A percentile compares a stretch with the other conserved stretches of the same genome.
phyloP scores from a whole-genome alignment of 1,284 basidiomycete genomes.

The Lignosus rhinocerotis region DNA sequence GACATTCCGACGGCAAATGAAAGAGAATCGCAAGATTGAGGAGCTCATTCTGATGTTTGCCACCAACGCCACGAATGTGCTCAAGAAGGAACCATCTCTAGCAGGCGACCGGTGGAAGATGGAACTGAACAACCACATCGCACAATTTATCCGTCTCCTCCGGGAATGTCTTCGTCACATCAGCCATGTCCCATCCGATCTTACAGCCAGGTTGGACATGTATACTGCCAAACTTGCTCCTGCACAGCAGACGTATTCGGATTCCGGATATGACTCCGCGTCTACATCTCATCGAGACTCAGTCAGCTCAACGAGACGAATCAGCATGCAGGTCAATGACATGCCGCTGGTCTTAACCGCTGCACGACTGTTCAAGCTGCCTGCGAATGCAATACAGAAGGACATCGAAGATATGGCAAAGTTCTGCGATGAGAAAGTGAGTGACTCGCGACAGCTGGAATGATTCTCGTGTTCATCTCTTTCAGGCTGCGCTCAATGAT shows the following conservation, averaged over 20 bases:
- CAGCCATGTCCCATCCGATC: constrained; percentile 80
- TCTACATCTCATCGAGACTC: constrained; percentile 61
- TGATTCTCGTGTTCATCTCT: constrained; percentile 4
- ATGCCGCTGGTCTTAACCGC: constrained; percentile 79
- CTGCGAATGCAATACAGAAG: constrained; percentile 64
- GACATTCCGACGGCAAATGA: constrained; percentile 84
- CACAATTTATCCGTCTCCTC: constrained; percentile 83
- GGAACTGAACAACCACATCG: constrained; percentile 90
- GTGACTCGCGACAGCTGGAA: constrained; percentile 11
- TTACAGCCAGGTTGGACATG: constrained; percentile 78
- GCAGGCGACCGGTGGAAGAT: constrained; percentile 87
- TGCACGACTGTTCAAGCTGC: constrained; percentile 74
- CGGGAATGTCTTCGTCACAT: constrained; percentile 75
- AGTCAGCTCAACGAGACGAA: constrained; percentile 39
- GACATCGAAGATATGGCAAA: constrained; percentile 74
- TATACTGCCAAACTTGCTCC: constrained; percentile 82
- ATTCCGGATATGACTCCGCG: constrained; percentile 69
- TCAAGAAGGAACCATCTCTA: constrained; percentile 82
- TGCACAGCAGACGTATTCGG: constrained; percentile 43
- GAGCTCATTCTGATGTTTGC: constrained; percentile 96
- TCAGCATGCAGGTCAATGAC: constrained; percentile 57
- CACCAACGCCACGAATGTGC: constrained; percentile 80
- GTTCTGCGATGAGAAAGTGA: constrained; percentile 80
- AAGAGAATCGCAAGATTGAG: constrained; percentile 96
- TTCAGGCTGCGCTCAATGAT: constrained; percentile 78